Evolutionary conservation across 179 eudicot species (phyloP).

Genomic region (Corrigiola litoralis): DNA sequence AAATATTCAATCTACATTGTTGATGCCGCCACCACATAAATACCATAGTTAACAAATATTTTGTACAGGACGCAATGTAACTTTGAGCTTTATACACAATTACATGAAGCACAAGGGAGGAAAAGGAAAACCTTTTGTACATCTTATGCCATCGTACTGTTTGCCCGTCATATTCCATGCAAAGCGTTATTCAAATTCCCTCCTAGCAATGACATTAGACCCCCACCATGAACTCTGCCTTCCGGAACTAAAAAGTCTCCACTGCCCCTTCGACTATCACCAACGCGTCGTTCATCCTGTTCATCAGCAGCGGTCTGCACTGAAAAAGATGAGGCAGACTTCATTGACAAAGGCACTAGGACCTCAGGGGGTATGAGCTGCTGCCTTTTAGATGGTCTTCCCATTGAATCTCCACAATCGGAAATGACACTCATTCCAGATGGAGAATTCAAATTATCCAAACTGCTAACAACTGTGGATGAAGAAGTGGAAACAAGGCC

Average conservation of each 20-base stretch:
- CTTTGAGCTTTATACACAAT: constrained; percentile 31
- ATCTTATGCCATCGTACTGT: not conserved
- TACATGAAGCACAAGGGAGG: constrained; percentile 17
- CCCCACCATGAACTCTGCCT: constrained; percentile 84
- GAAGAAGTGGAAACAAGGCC: constrained; percentile 48
- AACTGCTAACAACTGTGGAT: constrained; percentile 32
- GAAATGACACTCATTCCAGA: constrained; percentile 48
- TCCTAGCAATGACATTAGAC: constrained; percentile 56
- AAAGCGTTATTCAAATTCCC: constrained; percentile 49
- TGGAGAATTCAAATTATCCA: constrained; percentile 32
- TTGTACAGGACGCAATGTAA: constrained; percentile 17
- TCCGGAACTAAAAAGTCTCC: constrained; percentile 42
- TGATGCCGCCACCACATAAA: constrained; percentile 11
- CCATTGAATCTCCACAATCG: constrained; percentile 40
- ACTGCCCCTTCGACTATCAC: constrained; percentile 19
- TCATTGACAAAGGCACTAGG: constrained; percentile 76
- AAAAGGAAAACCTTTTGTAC: not conserved
- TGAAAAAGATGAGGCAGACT: constrained; percentile 37
- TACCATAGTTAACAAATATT: constrained; percentile 8
- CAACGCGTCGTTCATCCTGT: constrained; percentile 19
- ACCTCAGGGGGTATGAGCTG: constrained; percentile 68
- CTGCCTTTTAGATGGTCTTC: constrained; percentile 36
- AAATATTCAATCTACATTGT: constrained; percentile 2
- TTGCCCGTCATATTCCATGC: constrained; percentile 30
- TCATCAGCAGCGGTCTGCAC: constrained; percentile 23